Conservation (phyloP, 83 land plant genomes). For the Diphasiastrum complanatum region DNA sequence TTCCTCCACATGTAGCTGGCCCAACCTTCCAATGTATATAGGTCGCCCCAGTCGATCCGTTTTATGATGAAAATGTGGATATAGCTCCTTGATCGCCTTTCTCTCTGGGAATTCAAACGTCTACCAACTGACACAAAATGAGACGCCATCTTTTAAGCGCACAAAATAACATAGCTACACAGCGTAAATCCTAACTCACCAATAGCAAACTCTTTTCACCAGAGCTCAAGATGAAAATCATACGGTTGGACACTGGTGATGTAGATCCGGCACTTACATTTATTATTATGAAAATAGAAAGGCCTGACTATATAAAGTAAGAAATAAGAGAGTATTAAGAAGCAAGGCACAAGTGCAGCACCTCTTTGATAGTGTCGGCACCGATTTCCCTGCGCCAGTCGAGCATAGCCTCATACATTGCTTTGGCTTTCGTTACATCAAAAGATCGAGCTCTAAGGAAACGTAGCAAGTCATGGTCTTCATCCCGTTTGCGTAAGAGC, state of each 20-base stretch:
- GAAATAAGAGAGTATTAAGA: background rate
- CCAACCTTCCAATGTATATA: conserved; percentile 37
- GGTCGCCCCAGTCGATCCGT: conserved; percentile 37
- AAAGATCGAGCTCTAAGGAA: conserved; percentile 39
- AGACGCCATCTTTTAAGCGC: too few species aligned
- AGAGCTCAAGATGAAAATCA: too few species aligned
- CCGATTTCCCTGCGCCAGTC: conserved; percentile 37
- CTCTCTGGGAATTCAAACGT: conserved; percentile 40
- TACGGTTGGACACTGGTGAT: too few species aligned
- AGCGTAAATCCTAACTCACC: too few species aligned
- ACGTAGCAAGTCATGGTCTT: conserved; percentile 27
- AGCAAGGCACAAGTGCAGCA: conserved; percentile 7
- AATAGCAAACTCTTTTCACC: too few species aligned
- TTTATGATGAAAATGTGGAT: conserved; percentile 41
- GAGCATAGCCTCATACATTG: conserved; percentile 44
- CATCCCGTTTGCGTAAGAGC: conserved; percentile 15
- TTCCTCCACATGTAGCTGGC: conserved; percentile 38
- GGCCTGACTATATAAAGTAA: too few species aligned
- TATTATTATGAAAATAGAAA: too few species aligned
- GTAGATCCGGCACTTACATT: too few species aligned
- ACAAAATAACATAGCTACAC: too few species aligned
- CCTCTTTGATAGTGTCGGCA: conserved; percentile 37
- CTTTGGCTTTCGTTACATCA: conserved; percentile 35
- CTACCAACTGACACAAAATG: conserved; percentile 29
- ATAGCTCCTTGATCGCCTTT: conserved; percentile 28